Conservation (phyloP, 2,329 filamentous ascomycete species). For the Aphanoascus verrucosus region DNA sequence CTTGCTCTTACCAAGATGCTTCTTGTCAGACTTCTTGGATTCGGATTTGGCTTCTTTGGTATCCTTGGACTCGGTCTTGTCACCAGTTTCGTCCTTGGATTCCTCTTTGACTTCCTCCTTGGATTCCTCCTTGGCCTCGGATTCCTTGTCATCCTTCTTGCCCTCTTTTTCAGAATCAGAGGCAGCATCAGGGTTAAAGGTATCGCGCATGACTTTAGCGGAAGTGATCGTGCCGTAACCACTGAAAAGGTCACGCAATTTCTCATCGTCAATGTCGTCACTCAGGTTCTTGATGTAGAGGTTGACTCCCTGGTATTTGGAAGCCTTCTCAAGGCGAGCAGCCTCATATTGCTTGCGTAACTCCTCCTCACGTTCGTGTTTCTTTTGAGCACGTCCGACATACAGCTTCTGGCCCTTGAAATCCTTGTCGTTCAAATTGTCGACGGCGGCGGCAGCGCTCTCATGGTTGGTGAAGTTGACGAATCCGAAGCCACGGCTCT, state of each 20-base stretch:
- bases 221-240: conserved; percentile 93
- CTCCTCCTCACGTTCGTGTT: conserved; percentile 99
- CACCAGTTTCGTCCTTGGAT: conserved; percentile 31
- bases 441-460: conserved; percentile 72
- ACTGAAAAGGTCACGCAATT: conserved; percentile 86
- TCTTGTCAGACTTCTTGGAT: conserved; percentile 48
- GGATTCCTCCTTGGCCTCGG: conserved; percentile 41
- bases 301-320: conserved; percentile 99
- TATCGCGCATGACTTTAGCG: conserved; percentile 97
- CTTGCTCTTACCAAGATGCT: conserved; percentile 89
- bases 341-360: conserved; percentile 98
- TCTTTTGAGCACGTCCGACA: conserved; percentile 98
- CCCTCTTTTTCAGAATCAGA: conserved; percentile 43
- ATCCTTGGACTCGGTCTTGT: conserved; percentile 43
- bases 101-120: conserved; percentile 27
- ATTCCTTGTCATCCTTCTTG: conserved; percentile 41
- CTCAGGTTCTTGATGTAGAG: conserved; percentile 99
- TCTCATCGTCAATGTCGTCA: conserved; percentile 95
- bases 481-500: conserved; percentile 91
- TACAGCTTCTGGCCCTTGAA: conserved; percentile 94
- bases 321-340: conserved; percentile 93
- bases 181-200: conserved; percentile 30
- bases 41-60: conserved; percentile 30
- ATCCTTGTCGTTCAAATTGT: conserved; percentile 82
- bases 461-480: conserved; percentile 94